Evolutionary conservation across 2,329 filamentous ascomycete genomes (phyloP).

Genomic region (Xylariaceae sp.): DNA sequence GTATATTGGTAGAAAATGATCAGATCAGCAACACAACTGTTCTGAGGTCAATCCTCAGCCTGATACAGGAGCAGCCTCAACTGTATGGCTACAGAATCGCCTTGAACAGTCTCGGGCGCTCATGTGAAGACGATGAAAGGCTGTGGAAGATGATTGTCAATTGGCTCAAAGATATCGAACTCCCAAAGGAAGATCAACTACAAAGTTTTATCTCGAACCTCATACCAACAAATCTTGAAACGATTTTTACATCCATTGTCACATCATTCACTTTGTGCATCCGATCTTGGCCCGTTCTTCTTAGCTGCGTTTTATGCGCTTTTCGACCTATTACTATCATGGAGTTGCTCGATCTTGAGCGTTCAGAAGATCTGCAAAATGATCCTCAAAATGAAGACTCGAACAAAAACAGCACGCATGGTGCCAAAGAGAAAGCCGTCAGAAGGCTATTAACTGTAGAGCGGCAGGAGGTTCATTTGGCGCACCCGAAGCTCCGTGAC

Average conservation of each 20-base stretch:
- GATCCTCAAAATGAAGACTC: too few species aligned
- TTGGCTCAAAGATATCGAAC: not conserved
- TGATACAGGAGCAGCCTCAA: not conserved
- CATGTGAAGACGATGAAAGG: not conserved
- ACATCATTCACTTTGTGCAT: not conserved
- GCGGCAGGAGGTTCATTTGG: too few species aligned
- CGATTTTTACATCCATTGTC: not conserved
- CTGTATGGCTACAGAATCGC: not conserved
- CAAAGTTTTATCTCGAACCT: slow-evolving; percentile 1
- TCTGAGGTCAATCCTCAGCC: not conserved
- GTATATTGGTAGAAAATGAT: too few species aligned
- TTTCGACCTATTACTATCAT: not conserved
- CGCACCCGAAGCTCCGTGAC: too few species aligned
- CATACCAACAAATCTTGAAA: not conserved
- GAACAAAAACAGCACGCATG: too few species aligned
- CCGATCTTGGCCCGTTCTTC: not conserved
- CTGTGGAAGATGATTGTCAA: not conserved
- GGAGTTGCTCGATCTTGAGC: too few species aligned
- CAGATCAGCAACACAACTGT: not conserved
- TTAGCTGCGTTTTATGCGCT: not conserved
- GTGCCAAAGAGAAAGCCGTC: too few species aligned
- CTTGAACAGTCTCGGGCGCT: not conserved
- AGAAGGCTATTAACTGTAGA: too few species aligned
- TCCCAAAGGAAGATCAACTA: not conserved
- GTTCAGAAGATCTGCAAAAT: too few species aligned